phyloP scores from a whole-genome alignment of 306 rosid genomes.

The Prosopis cineraria region DNA sequence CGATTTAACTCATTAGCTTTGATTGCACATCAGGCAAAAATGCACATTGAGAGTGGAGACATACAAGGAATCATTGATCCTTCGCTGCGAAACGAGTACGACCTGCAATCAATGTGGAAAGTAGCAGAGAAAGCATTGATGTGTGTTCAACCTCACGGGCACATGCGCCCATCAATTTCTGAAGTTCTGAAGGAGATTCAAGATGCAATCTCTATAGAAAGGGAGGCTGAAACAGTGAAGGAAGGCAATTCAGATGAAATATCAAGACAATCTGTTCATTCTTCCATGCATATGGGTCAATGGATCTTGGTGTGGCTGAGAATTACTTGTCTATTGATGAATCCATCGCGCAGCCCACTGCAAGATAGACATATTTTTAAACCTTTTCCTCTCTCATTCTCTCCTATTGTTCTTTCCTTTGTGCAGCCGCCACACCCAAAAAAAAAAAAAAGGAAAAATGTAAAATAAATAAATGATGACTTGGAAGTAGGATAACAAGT shows the following conservation, averaged over 20 bases:
- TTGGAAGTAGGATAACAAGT: background rate
- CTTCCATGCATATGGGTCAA: slow-evolving; percentile 69
- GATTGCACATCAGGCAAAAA: slow-evolving; percentile 64
- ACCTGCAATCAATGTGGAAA: slow-evolving; percentile 98
- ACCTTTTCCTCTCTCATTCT: background rate
- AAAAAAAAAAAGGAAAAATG: background rate
- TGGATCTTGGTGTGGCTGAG: slow-evolving; percentile 68
- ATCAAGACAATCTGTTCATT: slow-evolving; percentile 68
- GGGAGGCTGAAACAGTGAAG: slow-evolving; percentile 50
- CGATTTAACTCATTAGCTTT: background rate
- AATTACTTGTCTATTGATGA: slow-evolving; percentile 77
- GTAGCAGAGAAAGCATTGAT: slow-evolving; percentile 96
- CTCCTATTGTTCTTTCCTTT: background rate
- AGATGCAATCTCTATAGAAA: slow-evolving; percentile 84
- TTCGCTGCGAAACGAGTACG: slow-evolving; percentile 56
- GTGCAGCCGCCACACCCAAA: background rate
- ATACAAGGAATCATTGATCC: slow-evolving; percentile 96
- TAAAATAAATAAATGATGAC: background rate
- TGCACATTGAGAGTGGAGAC: slow-evolving; percentile 91
- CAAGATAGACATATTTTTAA: slow-evolving; percentile 52
- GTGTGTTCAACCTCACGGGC: slow-evolving; percentile 93
- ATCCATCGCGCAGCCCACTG: slow-evolving; percentile 70
- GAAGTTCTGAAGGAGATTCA: slow-evolving; percentile 98
- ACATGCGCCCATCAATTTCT: slow-evolving; percentile 87
- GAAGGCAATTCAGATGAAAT: slow-evolving; percentile 74